Evolutionary conservation across 148 eudicot species (phyloP).

Genomic region (Camellia lanceoleosa): DNA sequence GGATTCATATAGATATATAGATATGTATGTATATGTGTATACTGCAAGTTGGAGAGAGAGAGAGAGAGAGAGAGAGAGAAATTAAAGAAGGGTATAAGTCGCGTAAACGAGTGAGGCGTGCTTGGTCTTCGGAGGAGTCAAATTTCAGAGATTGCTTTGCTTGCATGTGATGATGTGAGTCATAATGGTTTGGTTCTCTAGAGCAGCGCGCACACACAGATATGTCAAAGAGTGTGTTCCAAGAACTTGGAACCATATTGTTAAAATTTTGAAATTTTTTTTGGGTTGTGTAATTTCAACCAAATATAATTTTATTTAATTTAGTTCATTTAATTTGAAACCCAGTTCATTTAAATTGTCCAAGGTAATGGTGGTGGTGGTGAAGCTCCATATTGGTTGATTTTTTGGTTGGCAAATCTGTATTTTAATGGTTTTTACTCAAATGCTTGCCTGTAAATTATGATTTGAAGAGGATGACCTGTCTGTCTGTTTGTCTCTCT

Average conservation of each 20-base stretch:
- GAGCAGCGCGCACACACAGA: neutral
- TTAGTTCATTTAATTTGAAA: neutral
- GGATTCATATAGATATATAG: neutral
- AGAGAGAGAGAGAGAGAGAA: constrained; percentile 20
- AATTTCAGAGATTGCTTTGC: neutral
- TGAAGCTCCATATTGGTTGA: too few species aligned
- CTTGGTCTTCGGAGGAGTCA: neutral
- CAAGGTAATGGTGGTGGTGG: neutral
- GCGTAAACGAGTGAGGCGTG: neutral
- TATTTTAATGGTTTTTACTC: too few species aligned
- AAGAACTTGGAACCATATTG: constrained; percentile 4
- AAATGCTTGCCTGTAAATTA: neutral
- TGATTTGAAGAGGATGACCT: neutral
- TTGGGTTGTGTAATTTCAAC: neutral
- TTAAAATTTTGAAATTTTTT: neutral
- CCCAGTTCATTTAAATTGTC: too few species aligned
- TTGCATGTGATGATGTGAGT: neutral
- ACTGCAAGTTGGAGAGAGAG: constrained; percentile 16
- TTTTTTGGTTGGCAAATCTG: neutral
- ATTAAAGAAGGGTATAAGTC: neutral
- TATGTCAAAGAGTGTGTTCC: neutral
- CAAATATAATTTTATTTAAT: neutral
- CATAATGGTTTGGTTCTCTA: neutral
- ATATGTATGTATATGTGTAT: neutral
- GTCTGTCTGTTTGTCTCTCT: neutral